Evolutionary conservation across 148 eudicot species (phyloP).

Genomic region (Vaccinium darrowii): DNA sequence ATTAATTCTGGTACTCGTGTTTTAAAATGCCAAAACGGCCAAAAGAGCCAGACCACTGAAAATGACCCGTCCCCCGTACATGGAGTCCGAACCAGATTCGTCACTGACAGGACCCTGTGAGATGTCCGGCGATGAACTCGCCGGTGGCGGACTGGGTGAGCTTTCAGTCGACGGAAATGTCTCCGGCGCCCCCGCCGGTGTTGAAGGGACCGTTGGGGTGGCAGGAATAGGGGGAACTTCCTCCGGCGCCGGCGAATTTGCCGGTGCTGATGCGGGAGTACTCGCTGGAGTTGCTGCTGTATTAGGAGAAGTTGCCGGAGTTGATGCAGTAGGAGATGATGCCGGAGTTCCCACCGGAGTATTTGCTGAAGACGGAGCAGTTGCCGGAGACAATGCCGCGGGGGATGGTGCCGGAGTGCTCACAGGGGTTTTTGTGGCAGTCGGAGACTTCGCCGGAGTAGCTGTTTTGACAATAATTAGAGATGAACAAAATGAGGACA

Average conservation of each 20-base stretch:
- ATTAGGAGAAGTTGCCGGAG: conserved; percentile 7
- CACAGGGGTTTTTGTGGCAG: not conserved
- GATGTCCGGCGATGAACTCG: conserved; percentile 25
- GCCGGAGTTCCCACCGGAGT: not conserved
- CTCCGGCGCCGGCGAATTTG: conserved; percentile 6
- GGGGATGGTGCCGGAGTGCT: not conserved
- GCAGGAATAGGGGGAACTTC: conserved; percentile 25
- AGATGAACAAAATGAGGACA: not conserved
- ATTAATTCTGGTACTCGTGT: not conserved
- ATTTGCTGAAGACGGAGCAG: not conserved
- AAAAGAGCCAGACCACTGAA: conserved; percentile 30
- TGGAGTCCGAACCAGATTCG: conserved; percentile 21
- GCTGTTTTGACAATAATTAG: not conserved
- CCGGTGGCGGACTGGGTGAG: conserved; percentile 22
- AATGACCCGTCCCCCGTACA: conserved; percentile 20
- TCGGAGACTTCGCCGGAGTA: not conserved
- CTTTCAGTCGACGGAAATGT: conserved; percentile 27
- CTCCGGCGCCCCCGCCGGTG: conserved; percentile 23
- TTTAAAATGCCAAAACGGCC: conserved; percentile 25
- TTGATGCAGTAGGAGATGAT: not conserved
- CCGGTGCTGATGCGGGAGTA: conserved; percentile 17
- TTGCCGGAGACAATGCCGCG: not conserved
- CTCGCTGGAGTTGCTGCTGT: conserved; percentile 8
- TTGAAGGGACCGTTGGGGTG: conserved; percentile 20
- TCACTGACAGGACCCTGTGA: conserved; percentile 28